Base-by-base conservation (phyloP, 257 asterid genomes). In the Primulina tabacum region DNA sequence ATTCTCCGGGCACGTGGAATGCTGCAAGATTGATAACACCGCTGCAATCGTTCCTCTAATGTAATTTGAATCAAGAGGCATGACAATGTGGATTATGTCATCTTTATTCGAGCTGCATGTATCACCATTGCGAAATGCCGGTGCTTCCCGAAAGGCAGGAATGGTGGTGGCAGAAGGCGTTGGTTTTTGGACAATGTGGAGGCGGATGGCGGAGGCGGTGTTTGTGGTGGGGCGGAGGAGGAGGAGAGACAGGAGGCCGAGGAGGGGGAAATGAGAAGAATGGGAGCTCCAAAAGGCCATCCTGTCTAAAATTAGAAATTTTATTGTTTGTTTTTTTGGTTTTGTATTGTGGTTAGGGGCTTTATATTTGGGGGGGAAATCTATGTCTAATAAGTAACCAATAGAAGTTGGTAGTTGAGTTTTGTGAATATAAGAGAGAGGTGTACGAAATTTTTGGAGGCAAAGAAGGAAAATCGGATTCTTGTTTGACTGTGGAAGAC, bases 201-300 rank as follows among this genome's bases (percentile, higher is more conserved):
- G 73, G 47, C 90, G 96, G 64, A 82, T 86, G 73, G 80, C 82
- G 14, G 74, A 2, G 71, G 83, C 18, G 68, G 80, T 47, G 75
- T 75, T 55, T 60, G 76, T 57, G 35, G 73, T 21, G 62, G 82
- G 80, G 57, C 74, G 86, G 56, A 76, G 73, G 77, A 84, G 78
- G 87, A 82, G 72, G 84, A 84, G 78, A 73, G 95, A 87, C 89
- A 92, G 93, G 88, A 92, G 95, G 95, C 95, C 93, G 2, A 83
- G 65, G 78, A 84, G 84, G 68, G 80, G 76, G 72, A 72, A 57
- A 70, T 52, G 71, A 71, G 78, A 60, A 14, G 74, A 76, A 60
- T 67, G 62, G 77, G 65, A 62, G 71, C 83, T 85, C 85, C 86
- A 68, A 55, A 38, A 60, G 90, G 97, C 96, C 96, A 90, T 90